phyloP scores from a whole-genome alignment of 1,139 yeast genomes.

The Candida anutae region DNA sequence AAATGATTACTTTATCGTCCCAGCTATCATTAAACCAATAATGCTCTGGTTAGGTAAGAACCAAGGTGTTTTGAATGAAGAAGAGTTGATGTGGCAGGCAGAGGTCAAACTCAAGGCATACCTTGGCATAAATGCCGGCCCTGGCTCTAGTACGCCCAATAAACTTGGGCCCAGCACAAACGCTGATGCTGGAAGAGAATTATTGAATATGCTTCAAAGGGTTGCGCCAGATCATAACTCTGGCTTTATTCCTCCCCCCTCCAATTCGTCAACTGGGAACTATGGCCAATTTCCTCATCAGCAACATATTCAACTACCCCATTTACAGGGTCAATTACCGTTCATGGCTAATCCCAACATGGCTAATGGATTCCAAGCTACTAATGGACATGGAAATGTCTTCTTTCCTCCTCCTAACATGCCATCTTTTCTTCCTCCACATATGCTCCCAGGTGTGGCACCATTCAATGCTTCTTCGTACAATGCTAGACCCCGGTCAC shows the following conservation, averaged over 20 bases:
- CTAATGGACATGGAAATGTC: background rate
- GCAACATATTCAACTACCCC: constrained; percentile 22
- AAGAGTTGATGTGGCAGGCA: constrained; percentile 46
- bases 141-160: too few species aligned
- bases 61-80: constrained; percentile 48
- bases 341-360: constrained; percentile 10
- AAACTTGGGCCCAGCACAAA: constrained; percentile 8
- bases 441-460: constrained; percentile 4
- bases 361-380: background rate
- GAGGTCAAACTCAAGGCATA: constrained; percentile 57
- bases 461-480: constrained; percentile 1
- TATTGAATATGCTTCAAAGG: constrained; percentile 55
- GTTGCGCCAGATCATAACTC: constrained; percentile 13
- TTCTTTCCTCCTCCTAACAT: background rate
- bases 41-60: constrained; percentile 47
- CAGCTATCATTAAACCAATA: constrained; percentile 56
- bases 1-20: constrained; percentile 48
- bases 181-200: constrained; percentile 69
- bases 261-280: constrained; percentile 1
- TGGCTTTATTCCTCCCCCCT: constrained; percentile 1
- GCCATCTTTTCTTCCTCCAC: constrained; percentile 1
- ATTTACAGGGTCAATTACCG: constrained; percentile 23
- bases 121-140: constrained; percentile 49
- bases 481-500: background rate
- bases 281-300: too few species aligned